Evolutionary conservation across 2,329 filamentous ascomycete species (phyloP), one percentile per base, ranked within the genome.

Genomic region (Fusarium chlamydosporum): DNA sequence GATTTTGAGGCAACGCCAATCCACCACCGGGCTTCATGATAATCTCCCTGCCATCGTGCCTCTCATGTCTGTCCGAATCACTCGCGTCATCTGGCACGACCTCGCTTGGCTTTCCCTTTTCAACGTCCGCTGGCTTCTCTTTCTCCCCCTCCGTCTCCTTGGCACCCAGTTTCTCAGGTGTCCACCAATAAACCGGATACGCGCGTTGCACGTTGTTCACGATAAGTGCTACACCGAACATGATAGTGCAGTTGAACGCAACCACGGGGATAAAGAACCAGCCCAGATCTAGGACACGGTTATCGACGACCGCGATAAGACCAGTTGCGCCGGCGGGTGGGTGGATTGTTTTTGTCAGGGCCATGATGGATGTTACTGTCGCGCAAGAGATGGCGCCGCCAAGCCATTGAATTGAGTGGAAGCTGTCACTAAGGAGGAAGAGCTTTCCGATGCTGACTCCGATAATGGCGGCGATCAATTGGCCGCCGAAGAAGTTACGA

Each of bases 281-380:
- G n/a, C 91, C 90, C 12, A 93, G 77, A 0, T 73, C 70, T 11
- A 83, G 81, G 2, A 88, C 80, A 2, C 82, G 79, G 3, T 84
- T 79, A 60, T 89, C 87, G 2, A 88, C 82, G 0, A 91, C 89
- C 1, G 90, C 90, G 27, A 94, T 79, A 2, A 94, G 79, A 0
- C 90, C 91, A 1, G 91, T 94, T 10, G 91, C 91, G 6, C 92
- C 91, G 0, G 90, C 91, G 0, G 91, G 92, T 0, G 91, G 91
- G 69, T 94, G 90, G 0, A 92, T 83, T 0, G 91, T 93, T 53
- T 89, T 90, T 3, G 91, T 93, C 23, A 92, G 72, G 1, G 84
- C 84, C 91, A 93, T 94, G 57, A 88, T 60, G 2, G 85, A 81
- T 1, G 87, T 91, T 0, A 91, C 85, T 4, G 84, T 76, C 0